Evolutionary conservation across 345 rosid genomes (phyloP), one percentile per base, ranked within the genome.

Genomic region (Citrus hindsii): DNA sequence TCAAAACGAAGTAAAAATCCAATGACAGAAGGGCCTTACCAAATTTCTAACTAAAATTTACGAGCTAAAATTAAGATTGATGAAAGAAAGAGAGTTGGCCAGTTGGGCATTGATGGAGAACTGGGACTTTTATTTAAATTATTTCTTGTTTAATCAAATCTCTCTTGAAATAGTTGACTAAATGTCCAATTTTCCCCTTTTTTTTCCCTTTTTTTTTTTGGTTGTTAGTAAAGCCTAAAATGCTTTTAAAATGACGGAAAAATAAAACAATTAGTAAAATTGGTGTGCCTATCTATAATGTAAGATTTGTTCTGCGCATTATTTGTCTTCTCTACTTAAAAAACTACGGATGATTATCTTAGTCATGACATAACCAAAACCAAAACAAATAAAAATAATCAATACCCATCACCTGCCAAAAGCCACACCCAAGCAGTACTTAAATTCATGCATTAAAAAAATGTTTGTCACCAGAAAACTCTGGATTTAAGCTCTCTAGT

Each of bases 91-190:
- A 19, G 64, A 27, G 56, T 9, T 61, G 38, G 46, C 42, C n/a
- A 40, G 18, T 46, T 13, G 51, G 51, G 51, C 18, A 46, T 12
- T 46, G 51, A 46, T 46, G 51, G 51, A 46, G 51, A 3, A 46
- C 51, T 46, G 18, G 51, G 51, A 3, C 10, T 65, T 28, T 3
- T 76, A 32, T 33, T 65, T 22, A 18, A 55, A 71, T 53, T 22
- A 51, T 42, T 51, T 51, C 25, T 9, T 67, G 42, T 66, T 76
- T 66, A 64, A 76, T 53, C 58, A 25, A 67, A 67, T 67, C n/a
- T 24, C 61, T 60, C 51, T 32, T 33, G 66, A 19, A n/a, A 72
- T 65, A 63, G 81, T 79, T 79, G 77, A 79, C 76, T 37, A 48
- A 35, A 63, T 64, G 46, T 42, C 46, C 19, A 28, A 63, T 16